These are phyloP conservation scores for Leersia perrieri DNA, from an alignment of 176 grass and related monocot genomes.

Conservation along the genomic window DNA sequence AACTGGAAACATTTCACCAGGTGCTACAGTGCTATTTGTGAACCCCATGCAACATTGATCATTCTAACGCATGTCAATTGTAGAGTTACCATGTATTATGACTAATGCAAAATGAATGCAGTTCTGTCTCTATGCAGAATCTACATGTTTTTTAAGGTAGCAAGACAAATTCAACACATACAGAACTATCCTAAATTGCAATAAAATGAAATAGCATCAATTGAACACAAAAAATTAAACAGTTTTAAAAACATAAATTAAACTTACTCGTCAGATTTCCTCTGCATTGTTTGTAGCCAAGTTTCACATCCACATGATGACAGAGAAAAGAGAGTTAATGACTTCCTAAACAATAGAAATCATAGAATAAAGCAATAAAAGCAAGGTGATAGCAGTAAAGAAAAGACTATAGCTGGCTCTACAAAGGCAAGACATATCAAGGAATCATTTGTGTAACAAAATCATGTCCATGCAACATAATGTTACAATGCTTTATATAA, in stretches of 20 bases:
- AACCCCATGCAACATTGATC: not conserved
- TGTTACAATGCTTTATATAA: constrained; percentile 7
- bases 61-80: not conserved
- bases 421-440: constrained; percentile 17
- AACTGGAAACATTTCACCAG: not conserved
- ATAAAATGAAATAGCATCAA: constrained; percentile 1
- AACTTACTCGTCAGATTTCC: constrained; percentile 99
- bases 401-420: not conserved
- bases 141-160: constrained; percentile 11
- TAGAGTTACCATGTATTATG: not conserved
- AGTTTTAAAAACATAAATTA: constrained; percentile 22
- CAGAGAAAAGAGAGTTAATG: constrained; percentile 49
- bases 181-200: constrained; percentile 4
- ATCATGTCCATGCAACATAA: constrained; percentile 3
- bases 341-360: constrained; percentile 27
- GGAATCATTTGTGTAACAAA: constrained; percentile 13
- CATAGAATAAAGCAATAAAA: constrained; percentile 8
- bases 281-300: constrained; percentile 58
- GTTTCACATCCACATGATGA: constrained; percentile 37
- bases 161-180: constrained; percentile 9
- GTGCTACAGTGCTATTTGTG: not conserved
- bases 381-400: not conserved
- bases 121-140: not conserved
- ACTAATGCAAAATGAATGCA: not conserved
- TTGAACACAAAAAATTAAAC: constrained; percentile 5